Percentiles rank a stretch among this genome's conserved stretches.
Conservation (phyloP, 176 grass and related monocot genomes). For the Calamus simplicifolius region DNA sequence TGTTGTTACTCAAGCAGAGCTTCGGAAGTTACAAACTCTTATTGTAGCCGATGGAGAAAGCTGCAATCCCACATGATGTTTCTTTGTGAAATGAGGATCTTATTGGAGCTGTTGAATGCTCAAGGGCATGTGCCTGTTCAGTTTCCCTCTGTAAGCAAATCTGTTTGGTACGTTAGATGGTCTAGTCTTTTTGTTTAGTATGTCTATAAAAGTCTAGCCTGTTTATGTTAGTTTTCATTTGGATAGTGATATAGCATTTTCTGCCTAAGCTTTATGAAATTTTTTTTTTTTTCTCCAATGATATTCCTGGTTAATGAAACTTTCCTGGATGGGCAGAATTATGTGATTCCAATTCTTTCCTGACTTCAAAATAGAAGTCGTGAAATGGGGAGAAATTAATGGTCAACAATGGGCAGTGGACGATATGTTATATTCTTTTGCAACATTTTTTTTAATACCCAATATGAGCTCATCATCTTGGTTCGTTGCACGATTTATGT, state of each 20-base stretch:
- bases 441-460: too few relatives aligned
- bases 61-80: slow-evolving; percentile 20
- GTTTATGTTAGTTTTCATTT: background rate
- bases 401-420: too few relatives aligned
- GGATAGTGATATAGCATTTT: slow-evolving; percentile 1
- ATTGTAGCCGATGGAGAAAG: slow-evolving; percentile 42
- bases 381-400: too few relatives aligned
- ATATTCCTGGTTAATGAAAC: background rate
- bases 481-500: too few relatives aligned
- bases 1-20: background rate
- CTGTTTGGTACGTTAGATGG: slow-evolving; percentile 27
- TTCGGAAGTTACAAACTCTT: slow-evolving; percentile 14
- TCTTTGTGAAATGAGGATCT: slow-evolving; percentile 40
- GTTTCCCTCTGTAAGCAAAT: slow-evolving; percentile 22
- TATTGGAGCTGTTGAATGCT: slow-evolving; percentile 19
- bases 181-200: slow-evolving; percentile 22
- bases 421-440: too few relatives aligned
- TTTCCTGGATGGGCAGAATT: too few relatives aligned
- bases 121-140: slow-evolving; percentile 8
- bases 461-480: too few relatives aligned
- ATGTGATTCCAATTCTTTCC: too few relatives aligned
- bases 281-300: background rate
- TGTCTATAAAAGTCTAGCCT: slow-evolving; percentile 41
- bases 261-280: background rate
- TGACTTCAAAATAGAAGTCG: too few relatives aligned